A percentile compares a stretch with the other conserved stretches of the same genome.
phyloP scores from a whole-genome alignment of 768 basidiomycete species.

The Calocybe indica region DNA sequence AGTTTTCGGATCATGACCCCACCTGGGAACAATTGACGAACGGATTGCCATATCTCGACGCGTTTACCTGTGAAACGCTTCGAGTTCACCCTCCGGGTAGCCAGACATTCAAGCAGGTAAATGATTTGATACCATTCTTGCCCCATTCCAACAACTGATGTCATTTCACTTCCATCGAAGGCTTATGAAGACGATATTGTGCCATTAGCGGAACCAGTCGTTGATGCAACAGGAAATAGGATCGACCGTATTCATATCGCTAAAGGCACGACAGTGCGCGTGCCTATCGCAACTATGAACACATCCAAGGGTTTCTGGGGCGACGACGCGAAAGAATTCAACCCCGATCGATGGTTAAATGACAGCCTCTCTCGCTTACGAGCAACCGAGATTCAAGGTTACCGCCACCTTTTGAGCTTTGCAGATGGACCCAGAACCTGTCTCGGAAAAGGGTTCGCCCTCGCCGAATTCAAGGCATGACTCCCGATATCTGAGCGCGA shows the following conservation, averaged over 20 bases:
- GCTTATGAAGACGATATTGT: slow-evolving; percentile 31
- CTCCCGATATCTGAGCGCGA: background rate
- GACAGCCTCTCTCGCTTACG: slow-evolving; percentile 7
- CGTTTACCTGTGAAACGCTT: slow-evolving; percentile 31
- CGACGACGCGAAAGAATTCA: slow-evolving; percentile 34
- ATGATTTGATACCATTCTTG: background rate
- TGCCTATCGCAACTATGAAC: slow-evolving; percentile 36
- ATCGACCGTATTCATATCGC: slow-evolving; percentile 27
- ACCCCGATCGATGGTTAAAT: slow-evolving; percentile 38
- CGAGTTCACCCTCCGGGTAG: slow-evolving; percentile 28
- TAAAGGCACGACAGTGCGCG: slow-evolving; percentile 29
- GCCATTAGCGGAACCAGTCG: slow-evolving; percentile 26
- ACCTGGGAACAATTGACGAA: slow-evolving; percentile 32
- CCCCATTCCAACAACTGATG: background rate
- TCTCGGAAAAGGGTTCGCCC: slow-evolving; percentile 36
- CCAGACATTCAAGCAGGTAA: slow-evolving; percentile 23
- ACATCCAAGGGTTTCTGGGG: slow-evolving; percentile 37
- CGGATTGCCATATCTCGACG: slow-evolving; percentile 34
- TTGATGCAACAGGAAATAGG: slow-evolving; percentile 17
- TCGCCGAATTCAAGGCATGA: slow-evolving; percentile 34
- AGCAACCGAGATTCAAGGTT: slow-evolving; percentile 28
- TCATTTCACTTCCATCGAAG: slow-evolving; percentile 10
- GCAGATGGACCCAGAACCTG: slow-evolving; percentile 40
- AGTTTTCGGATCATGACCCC: slow-evolving; percentile 18
- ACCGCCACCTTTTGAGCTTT: slow-evolving; percentile 36